Conservation (phyloP, 129 eudicot species). For the Arctium lappa region DNA sequence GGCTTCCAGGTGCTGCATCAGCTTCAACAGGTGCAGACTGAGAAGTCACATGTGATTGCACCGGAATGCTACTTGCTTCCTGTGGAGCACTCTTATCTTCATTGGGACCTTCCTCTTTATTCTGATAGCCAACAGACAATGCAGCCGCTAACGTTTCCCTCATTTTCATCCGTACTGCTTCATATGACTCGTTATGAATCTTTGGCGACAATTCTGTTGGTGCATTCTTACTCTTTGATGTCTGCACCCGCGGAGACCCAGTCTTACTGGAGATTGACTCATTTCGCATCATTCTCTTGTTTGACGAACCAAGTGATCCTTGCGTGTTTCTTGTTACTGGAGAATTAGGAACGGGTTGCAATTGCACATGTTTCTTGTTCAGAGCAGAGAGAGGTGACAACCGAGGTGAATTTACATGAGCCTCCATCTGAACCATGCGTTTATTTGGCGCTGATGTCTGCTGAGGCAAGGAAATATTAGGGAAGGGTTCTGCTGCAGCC, state of each 20-base stretch:
- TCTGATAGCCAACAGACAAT: constrained; percentile 55
- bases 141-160: constrained; percentile 81
- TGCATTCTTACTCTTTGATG: constrained; percentile 38
- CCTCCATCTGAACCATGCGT: constrained; percentile 38
- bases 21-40: constrained; percentile 17
- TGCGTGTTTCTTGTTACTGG: not conserved
- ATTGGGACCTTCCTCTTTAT: constrained; percentile 34
- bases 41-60: constrained; percentile 18
- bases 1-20: constrained; percentile 10
- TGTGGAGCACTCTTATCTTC: constrained; percentile 27
- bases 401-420: constrained; percentile 17
- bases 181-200: constrained; percentile 34
- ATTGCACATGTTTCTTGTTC: constrained; percentile 29
- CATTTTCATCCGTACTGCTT: constrained; percentile 75
- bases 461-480: constrained; percentile 11
- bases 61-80: not conserved
- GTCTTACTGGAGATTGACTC: constrained; percentile 45
- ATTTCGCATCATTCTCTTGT: constrained; percentile 43
- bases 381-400: constrained; percentile 21
- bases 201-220: constrained; percentile 41
- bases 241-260: constrained; percentile 42
- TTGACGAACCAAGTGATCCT: constrained; percentile 26
- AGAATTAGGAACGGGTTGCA: constrained; percentile 20
- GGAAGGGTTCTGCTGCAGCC: constrained; percentile 40
- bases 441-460: constrained; percentile 41